These are phyloP conservation scores for Paecilomyces niveus DNA, from an alignment of 2,329 filamentous ascomycete species.

Conservation along the genomic window DNA sequence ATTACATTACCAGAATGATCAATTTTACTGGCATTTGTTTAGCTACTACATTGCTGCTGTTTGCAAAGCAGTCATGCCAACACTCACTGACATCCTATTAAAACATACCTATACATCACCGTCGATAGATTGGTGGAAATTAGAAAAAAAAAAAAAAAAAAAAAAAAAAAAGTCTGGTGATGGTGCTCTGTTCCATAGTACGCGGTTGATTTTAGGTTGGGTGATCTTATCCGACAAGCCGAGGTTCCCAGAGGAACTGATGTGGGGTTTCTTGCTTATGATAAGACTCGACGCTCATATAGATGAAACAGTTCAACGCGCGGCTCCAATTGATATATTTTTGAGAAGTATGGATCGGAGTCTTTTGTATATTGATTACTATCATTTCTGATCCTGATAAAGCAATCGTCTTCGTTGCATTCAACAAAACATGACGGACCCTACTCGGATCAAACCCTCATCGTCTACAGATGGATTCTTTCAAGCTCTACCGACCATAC, in stretches of 20 bases:
- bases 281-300: background rate
- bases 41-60: too few relatives aligned
- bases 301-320: background rate
- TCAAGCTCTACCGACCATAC: constrained; percentile 12
- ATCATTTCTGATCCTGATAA: too few relatives aligned
- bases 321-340: background rate
- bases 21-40: too few relatives aligned
- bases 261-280: background rate
- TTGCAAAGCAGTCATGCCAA: too few relatives aligned
- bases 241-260: background rate
- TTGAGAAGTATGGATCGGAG: background rate
- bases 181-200: background rate
- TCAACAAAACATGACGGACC: background rate
- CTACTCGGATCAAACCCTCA: constrained; percentile 14
- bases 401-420: too few relatives aligned
- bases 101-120: too few relatives aligned
- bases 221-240: background rate
- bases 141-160: too few relatives aligned
- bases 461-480: constrained; percentile 18
- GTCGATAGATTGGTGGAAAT: too few relatives aligned
- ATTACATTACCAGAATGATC: too few relatives aligned
- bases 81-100: too few relatives aligned
- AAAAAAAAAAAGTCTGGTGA: too few relatives aligned
- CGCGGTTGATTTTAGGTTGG: background rate
- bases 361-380: too few relatives aligned